Percentiles rank a stretch among this genome's conserved stretches.
Evolutionary conservation across 2,329 filamentous ascomycete species (phyloP).

Genomic region (Alternaria gaisen): DNA sequence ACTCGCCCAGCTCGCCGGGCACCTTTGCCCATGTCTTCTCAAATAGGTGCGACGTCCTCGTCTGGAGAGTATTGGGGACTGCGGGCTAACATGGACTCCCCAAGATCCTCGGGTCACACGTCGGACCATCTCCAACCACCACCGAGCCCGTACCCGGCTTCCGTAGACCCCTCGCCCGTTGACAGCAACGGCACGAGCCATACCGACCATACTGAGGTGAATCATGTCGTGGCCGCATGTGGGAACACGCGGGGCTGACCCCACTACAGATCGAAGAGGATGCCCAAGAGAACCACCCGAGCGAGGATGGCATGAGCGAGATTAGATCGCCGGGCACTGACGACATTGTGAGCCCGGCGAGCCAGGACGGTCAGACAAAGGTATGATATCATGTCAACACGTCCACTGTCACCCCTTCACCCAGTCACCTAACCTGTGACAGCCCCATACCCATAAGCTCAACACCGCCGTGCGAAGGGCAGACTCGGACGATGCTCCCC

Average conservation of each 20-base stretch:
- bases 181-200: constrained; percentile 85
- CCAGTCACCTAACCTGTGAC: constrained; percentile 17
- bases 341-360: constrained; percentile 47
- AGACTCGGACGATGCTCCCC: constrained; percentile 76
- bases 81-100: constrained; percentile 42
- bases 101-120: constrained; percentile 55
- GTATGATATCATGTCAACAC: constrained; percentile 30
- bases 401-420: not conserved
- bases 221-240: not conserved
- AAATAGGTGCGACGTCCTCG: constrained; percentile 57
- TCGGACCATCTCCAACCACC: constrained; percentile 59
- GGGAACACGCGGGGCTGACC: constrained; percentile 33
- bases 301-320: constrained; percentile 51
- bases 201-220: constrained; percentile 77
- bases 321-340: constrained; percentile 49
- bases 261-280: constrained; percentile 74
- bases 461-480: constrained; percentile 58
- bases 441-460: constrained; percentile 55
- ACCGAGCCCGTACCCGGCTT: constrained; percentile 66
- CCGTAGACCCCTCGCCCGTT: constrained; percentile 80
- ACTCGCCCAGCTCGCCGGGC: constrained; percentile 60
- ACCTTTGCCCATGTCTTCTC: constrained; percentile 54
- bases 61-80: not conserved
- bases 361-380: constrained; percentile 43
- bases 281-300: constrained; percentile 65